Conservation (phyloP, 371 early-diverging fungal genomes). For the Apophysomyces trapeziformis region DNA sequence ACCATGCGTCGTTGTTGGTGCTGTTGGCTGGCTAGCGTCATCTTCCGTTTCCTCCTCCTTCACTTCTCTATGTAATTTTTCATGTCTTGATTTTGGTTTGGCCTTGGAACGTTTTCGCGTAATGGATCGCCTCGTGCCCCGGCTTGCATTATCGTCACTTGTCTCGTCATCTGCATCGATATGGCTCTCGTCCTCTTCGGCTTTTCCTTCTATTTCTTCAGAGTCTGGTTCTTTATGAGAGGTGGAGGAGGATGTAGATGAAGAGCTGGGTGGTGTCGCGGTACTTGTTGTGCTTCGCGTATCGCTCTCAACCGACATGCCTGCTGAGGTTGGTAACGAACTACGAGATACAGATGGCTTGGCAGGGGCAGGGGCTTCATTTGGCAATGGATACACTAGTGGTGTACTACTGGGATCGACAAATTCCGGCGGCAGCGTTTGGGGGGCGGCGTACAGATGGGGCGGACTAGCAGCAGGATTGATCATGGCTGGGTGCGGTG, state of each 20-base stretch:
- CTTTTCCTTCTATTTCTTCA: not conserved
- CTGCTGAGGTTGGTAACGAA: conserved; percentile 9
- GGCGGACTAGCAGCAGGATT: conserved; percentile 18
- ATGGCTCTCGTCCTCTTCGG: not conserved
- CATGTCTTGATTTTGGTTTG: conserved; percentile 1
- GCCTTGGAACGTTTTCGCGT: conserved; percentile 18
- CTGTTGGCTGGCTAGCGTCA: not conserved
- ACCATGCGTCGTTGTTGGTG: not conserved
- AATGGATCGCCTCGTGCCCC: not conserved
- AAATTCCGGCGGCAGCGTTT: not conserved
- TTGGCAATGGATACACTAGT: not conserved
- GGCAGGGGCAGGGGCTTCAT: conserved; percentile 14
- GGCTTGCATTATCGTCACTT: conserved; percentile 9
- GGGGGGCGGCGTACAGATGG: conserved; percentile 17
- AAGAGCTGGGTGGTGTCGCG: not conserved
- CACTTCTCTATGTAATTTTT: conserved; percentile 11
- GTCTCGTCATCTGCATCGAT: not conserved
- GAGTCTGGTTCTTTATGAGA: not conserved
- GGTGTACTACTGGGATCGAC: not conserved
- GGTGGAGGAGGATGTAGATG: not conserved
- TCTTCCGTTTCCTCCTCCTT: conserved; percentile 20
- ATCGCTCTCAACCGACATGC: conserved; percentile 1
- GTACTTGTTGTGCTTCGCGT: conserved; percentile 5
- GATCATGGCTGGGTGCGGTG: conserved; percentile 33
- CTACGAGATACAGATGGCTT: conserved; percentile 3